A percentile compares a stretch with the other conserved stretches of the same genome.
These are phyloP conservation scores for Podaxis carcinomalis DNA, from an alignment of 768 basidiomycete genomes.

Conservation along the genomic window DNA sequence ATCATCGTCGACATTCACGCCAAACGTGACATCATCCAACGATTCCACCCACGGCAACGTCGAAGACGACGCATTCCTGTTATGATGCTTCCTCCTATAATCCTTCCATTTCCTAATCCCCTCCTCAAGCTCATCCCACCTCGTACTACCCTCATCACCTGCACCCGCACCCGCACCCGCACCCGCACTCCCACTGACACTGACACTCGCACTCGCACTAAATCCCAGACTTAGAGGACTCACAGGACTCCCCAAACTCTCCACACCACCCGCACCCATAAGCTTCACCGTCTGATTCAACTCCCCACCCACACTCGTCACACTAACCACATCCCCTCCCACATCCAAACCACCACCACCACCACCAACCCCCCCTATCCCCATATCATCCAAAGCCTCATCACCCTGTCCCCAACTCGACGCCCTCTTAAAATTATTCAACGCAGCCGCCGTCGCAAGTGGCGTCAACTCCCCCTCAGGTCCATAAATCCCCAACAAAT, in stretches of 20 bases:
- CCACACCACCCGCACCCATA: slow-evolving; percentile 16
- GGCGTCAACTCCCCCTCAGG: not conserved
- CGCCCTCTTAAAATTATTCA: slow-evolving; percentile 35
- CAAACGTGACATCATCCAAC: slow-evolving; percentile 2
- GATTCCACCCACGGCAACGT: slow-evolving; percentile 5
- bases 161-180: not conserved
- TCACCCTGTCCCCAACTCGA: slow-evolving; percentile 61
- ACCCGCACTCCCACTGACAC: not conserved
- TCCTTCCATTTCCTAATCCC: slow-evolving; percentile 1
- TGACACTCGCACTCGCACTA: not conserved
- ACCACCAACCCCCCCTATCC: slow-evolving; percentile 13
- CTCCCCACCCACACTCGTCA: slow-evolving; percentile 35
- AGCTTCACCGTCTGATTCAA: slow-evolving; percentile 26
- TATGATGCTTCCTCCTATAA: slow-evolving; percentile 1
- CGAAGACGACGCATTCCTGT: not conserved
- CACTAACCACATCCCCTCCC: slow-evolving; percentile 22
- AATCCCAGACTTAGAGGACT: not conserved
- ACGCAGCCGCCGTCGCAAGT: not conserved
- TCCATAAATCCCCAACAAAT: slow-evolving; percentile 7
- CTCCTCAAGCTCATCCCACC: not conserved
- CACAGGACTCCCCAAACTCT: slow-evolving; percentile 8
- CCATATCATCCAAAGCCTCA: slow-evolving; percentile 29
- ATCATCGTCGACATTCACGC: not conserved
- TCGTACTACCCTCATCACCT: not conserved
- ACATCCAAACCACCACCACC: too few relatives aligned